A percentile compares a stretch with the other conserved stretches of the same genome.
Evolutionary conservation across 805 yeast species (phyloP).

Genomic region (Starmerella lactis-condensi): DNA sequence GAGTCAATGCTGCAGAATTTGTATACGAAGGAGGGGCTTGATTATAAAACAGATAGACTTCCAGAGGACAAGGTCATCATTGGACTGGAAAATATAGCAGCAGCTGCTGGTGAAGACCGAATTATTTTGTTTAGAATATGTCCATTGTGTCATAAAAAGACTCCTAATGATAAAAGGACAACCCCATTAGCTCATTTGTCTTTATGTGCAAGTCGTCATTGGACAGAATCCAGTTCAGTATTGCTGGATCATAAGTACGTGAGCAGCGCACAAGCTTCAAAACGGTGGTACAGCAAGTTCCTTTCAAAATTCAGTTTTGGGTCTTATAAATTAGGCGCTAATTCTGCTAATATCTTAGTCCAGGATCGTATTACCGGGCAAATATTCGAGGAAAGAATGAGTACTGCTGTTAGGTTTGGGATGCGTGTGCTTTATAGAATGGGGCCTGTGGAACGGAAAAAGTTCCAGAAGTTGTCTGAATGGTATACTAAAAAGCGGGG

Average conservation of each 20-base stretch:
- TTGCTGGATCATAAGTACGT: conserved; percentile 47
- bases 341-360: conserved; percentile 84
- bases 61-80: conserved; percentile 36
- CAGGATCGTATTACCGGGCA: conserved; percentile 83
- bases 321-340: conserved; percentile 63
- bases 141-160: conserved; percentile 49
- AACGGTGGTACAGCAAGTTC: conserved; percentile 74
- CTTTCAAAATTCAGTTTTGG: conserved; percentile 78
- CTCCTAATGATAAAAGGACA: conserved; percentile 1
- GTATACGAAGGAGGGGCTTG: conserved; percentile 19
- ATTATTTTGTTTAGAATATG: conserved; percentile 50
- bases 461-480: conserved; percentile 52
- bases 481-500: conserved; percentile 69
- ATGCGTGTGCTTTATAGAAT: conserved; percentile 67
- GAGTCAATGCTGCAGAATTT: conserved; percentile 19
- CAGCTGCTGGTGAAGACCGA: conserved; percentile 21
- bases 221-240: conserved; percentile 44
- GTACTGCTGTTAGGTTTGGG: conserved; percentile 71
- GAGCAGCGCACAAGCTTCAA: conserved; percentile 62
- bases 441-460: conserved; percentile 67
- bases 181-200: conserved; percentile 58
- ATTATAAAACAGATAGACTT: conserved; percentile 25
- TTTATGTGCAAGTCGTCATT: conserved; percentile 60
- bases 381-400: conserved; percentile 83
- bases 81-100: conserved; percentile 30